Base-by-base conservation (phyloP, 441 rosid genomes). In the Corymbia calophylla region DNA sequence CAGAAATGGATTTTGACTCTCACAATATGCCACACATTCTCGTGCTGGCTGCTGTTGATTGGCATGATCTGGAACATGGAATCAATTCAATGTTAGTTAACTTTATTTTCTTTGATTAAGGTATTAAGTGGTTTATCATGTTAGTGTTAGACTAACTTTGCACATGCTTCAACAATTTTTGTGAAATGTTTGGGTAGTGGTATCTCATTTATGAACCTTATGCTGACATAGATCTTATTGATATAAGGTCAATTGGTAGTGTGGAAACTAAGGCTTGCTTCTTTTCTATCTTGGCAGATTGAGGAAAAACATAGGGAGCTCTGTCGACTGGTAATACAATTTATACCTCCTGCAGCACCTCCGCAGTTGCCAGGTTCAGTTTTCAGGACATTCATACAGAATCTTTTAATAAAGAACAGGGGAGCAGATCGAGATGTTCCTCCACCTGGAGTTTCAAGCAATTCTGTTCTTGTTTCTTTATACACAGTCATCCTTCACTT, bases 251-350 rank as follows among this genome's bases (percentile, higher is more conserved):
- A 47, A 44, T 77, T 23, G n/a, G 17, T 44, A 44, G 84, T 77
- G 51, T 44, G 44, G 84, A 77, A 23, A 23, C 84, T 25, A 77
- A 77, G 44, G 51, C 84, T 49, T 32, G 55, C 35, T 86, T 47
- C 17, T 53, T 86, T 89, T 60, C 31, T 53, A 53, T 86, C 85
- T 91, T 82, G 92, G 92, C 93, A 98, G 99, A 97, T 98, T 58
- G 99, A 98, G 93, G 99, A 97, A 93, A 97, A 96, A 95, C 99
- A 97, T 89, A 94, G 98, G 92, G 97, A 97, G 88, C 96, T 98
- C 27, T 98, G 99, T 93, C 97, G 94, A 89, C 91, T 98, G 93
- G 99, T 98, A 90, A 97, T 98, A 92, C 97, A 96, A 89, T 98
- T 97, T 91, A 91, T 94, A 88, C 99, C 99, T 47, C 99, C 99